phyloP scores from a whole-genome alignment of 768 basidiomycete species.

The Tylopilus sp. region DNA sequence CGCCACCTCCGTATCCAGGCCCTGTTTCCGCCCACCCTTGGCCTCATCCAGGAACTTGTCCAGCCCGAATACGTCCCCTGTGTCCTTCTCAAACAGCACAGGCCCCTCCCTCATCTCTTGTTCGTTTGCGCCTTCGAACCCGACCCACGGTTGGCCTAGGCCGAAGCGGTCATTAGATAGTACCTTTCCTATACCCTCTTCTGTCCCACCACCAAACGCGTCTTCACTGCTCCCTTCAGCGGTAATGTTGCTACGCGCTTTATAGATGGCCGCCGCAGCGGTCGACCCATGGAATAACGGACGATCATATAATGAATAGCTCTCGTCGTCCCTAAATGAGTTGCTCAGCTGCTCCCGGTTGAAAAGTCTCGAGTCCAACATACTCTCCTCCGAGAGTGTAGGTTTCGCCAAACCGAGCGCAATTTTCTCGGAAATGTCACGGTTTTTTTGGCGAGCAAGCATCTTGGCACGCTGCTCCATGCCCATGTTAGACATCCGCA shows the following conservation, averaged over 20 bases:
- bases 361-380: slow-evolving; percentile 96
- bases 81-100: slow-evolving; percentile 98
- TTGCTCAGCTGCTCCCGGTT: slow-evolving; percentile 87
- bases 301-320: slow-evolving; percentile 92
- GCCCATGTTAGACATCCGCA: slow-evolving; percentile 99
- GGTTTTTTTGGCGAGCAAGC: slow-evolving; percentile 93
- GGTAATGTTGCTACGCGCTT: slow-evolving; percentile 81
- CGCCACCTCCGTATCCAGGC: slow-evolving; percentile 73
- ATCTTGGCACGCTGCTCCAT: slow-evolving; percentile 94
- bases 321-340: slow-evolving; percentile 86
- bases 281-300: slow-evolving; percentile 95
- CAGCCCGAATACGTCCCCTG: slow-evolving; percentile 93
- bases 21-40: slow-evolving; percentile 88
- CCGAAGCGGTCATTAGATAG: slow-evolving; percentile 93
- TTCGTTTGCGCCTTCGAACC: slow-evolving; percentile 88
- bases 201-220: slow-evolving; percentile 90
- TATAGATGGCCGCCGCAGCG: slow-evolving; percentile 99
- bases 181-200: slow-evolving; percentile 89
- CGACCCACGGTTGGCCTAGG: slow-evolving; percentile 76
- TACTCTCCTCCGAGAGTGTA: slow-evolving; percentile 91
- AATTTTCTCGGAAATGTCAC: slow-evolving; percentile 99
- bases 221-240: slow-evolving; percentile 77
- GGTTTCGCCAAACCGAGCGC: slow-evolving; percentile 98
- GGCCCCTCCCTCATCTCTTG: slow-evolving; percentile 89
- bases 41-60: slow-evolving; percentile 98